phyloP scores from a whole-genome alignment of 176 grass and related monocot species.

The Phragmites australis region DNA sequence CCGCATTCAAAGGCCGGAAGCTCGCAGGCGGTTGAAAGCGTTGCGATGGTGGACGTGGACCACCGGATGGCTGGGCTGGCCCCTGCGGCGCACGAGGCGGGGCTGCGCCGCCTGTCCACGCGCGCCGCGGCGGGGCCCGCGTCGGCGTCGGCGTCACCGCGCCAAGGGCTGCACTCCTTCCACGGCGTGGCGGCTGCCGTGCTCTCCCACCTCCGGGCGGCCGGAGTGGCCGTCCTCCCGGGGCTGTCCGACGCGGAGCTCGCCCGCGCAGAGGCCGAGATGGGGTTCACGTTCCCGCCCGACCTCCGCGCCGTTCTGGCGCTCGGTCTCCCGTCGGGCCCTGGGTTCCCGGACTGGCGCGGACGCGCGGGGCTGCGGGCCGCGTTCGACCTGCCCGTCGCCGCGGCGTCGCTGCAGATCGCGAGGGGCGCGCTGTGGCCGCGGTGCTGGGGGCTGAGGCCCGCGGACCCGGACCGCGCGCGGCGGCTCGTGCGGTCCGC shows the following conservation, averaged over 20 bases:
- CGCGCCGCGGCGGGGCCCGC: constrained; percentile 60
- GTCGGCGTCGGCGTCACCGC: constrained; percentile 51
- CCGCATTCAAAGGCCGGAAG: neutral
- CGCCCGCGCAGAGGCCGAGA: constrained; percentile 65
- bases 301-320: constrained; percentile 90
- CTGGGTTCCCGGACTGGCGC: constrained; percentile 86
- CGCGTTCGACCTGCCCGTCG: constrained; percentile 62
- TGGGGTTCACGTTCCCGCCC: constrained; percentile 83
- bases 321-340: constrained; percentile 55
- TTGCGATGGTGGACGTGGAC: constrained; percentile 80
- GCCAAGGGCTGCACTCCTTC: constrained; percentile 72
- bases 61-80: constrained; percentile 56
- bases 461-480: constrained; percentile 65
- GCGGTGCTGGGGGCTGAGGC: constrained; percentile 61
- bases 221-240: constrained; percentile 49
- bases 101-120: constrained; percentile 74
- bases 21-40: neutral
- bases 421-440: constrained; percentile 73
- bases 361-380: constrained; percentile 34
- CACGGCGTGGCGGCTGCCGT: constrained; percentile 48
- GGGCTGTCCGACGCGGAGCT: constrained; percentile 75
- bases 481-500: constrained; percentile 63
- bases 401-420: constrained; percentile 60
- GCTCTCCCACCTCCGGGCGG: constrained; percentile 59
- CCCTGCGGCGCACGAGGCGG: constrained; percentile 62